phyloP scores from a whole-genome alignment of 2,329 filamentous ascomycete species.

The Arachnomyces sp. region DNA sequence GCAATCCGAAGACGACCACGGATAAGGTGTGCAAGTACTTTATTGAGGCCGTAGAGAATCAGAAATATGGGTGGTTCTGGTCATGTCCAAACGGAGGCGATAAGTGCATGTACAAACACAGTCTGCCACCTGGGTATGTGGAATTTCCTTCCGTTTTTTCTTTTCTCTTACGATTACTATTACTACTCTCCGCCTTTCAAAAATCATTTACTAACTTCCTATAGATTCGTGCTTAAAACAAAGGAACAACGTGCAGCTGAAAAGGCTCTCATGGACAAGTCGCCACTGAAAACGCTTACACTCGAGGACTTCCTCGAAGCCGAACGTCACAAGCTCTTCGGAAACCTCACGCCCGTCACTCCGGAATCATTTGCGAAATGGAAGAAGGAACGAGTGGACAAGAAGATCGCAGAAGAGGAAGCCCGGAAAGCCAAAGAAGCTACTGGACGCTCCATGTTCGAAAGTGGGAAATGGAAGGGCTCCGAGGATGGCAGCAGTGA shows the following conservation, averaged over 20 bases:
- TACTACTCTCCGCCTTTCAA: too few species aligned
- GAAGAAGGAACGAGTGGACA: constrained; percentile 90
- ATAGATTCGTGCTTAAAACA: constrained; percentile 89
- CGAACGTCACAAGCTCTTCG: constrained; percentile 89
- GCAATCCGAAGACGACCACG: constrained; percentile 88
- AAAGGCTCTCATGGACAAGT: constrained; percentile 94
- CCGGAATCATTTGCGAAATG: constrained; percentile 89
- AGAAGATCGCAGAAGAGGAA: constrained; percentile 92
- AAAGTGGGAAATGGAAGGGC: constrained; percentile 84
- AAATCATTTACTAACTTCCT: neutral
- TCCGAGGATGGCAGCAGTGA: constrained; percentile 57
- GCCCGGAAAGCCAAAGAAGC: constrained; percentile 88
- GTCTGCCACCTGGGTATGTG: constrained; percentile 82
- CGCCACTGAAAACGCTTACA: constrained; percentile 85
- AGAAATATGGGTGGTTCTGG: constrained; percentile 99
- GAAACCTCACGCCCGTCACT: constrained; percentile 86
- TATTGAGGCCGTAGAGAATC: constrained; percentile 92
- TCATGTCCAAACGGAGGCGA: constrained; percentile 91
- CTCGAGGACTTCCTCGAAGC: constrained; percentile 96
- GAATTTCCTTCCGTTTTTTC: constrained; percentile 3
- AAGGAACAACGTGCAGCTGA: constrained; percentile 94
- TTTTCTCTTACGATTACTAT: constrained; percentile 3
- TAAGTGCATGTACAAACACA: constrained; percentile 98
- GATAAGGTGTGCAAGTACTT: constrained; percentile 99
- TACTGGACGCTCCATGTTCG: constrained; percentile 89